Evolutionary conservation across 2,329 filamentous ascomycete species (phyloP), one percentile per base, ranked within the genome.

Genomic region (Exophiala sideris): DNA sequence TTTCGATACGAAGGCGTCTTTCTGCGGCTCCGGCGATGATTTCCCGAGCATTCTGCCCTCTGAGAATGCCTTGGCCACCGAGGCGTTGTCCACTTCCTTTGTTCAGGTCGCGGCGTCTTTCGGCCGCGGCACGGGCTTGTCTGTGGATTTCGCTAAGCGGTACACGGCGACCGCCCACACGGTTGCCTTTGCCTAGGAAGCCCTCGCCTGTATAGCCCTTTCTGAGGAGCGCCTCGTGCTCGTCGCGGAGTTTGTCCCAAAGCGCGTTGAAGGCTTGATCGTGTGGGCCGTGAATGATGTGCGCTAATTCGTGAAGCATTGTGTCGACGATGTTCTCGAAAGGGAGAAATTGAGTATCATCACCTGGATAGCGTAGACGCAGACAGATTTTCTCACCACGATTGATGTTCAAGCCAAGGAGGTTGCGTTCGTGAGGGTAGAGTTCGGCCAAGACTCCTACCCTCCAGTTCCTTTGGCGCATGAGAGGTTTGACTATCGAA

Each of bases 141-240:
- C 89, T 82, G 24, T 86, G 83, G 54, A 87, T 86, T 71, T 96
- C 91, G 16, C 87, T 77, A 54, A 82, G 74, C 1, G 88, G 82
- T n/a, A 89, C 77, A 39, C 73, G 73, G 56, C 69, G 71, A 2
- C 87, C 88, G 50, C 91, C 91, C 0, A 96, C 79, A 9, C 82
- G 82, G 12, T 83, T 82, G 1, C 91, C 92, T 32, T 86, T 75
- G 0, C 86, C 85, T 29, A 96, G 74, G 71, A 96, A 96, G 0
- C 88, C 88, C 70, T 96, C 91, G 10, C 92, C 92, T 0, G 89
- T 95, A 66, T 92, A 96, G 14, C 92, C 92, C 67, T 92, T 94
- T 54, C 83, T 75, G 9, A 85, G 67, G 5, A 96, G 79, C 2
- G 84, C 82, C 64, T 91, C 83, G 64, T 92, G 86, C 71, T 96